A percentile compares a stretch with the other conserved stretches of the same genome.
Evolutionary conservation across 306 rosid genomes (phyloP).

Genomic region (Quercus variabilis): DNA sequence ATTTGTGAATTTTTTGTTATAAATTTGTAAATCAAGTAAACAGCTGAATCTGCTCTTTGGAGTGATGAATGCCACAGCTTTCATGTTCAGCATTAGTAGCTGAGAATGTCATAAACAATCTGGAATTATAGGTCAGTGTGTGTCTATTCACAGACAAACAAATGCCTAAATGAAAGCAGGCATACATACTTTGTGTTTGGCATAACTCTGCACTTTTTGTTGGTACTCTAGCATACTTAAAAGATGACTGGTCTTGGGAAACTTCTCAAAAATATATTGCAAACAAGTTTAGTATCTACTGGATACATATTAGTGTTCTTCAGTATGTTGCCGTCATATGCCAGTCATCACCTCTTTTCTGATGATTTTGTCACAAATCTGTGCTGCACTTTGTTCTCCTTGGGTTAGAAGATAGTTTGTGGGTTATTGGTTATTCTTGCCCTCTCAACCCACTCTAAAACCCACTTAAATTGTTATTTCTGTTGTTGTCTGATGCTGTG

Average conservation of each 20-base stretch:
- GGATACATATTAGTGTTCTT: background rate
- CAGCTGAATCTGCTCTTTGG: background rate
- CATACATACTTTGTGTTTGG: background rate
- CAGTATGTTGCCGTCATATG: too few relatives aligned
- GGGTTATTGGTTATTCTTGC: too few relatives aligned
- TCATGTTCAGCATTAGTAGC: slow-evolving; percentile 18
- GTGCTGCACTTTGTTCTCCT: too few relatives aligned
- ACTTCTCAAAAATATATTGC: background rate
- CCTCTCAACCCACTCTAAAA: too few relatives aligned
- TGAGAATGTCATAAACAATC: background rate
- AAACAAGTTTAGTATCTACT: background rate
- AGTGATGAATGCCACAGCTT: background rate
- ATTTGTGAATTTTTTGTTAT: background rate
- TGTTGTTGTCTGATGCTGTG: too few relatives aligned
- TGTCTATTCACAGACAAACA: background rate
- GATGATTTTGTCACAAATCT: too few relatives aligned
- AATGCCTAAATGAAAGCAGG: background rate
- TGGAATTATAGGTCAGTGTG: background rate
- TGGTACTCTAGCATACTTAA: background rate
- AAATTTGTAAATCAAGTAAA: slow-evolving; percentile 5
- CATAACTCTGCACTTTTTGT: background rate
- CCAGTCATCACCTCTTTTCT: too few relatives aligned
- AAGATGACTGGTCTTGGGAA: background rate
- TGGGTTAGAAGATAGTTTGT: too few relatives aligned
- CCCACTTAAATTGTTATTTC: too few relatives aligned